Evolutionary conservation across 2,329 filamentous ascomycete species (phyloP), one percentile per base, ranked within the genome.

Genomic region (Arthrobotrys conoides): DNA sequence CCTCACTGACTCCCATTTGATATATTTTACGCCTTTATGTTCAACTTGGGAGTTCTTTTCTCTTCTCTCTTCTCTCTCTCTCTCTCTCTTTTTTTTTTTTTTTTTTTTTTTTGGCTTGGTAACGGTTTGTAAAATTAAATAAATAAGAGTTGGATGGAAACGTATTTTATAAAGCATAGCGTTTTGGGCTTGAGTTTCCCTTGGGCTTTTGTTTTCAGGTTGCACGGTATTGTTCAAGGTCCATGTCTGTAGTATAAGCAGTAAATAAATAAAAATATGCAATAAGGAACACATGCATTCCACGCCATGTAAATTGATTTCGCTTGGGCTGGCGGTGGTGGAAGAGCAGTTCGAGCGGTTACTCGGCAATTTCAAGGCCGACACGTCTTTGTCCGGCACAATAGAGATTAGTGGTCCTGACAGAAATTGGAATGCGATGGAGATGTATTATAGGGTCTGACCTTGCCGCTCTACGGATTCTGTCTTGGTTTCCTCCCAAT

Each of bases 401-500:
- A 2, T 20, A 14, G 0, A 27, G 27, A 5, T 67, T 10, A 67
- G 24, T 16, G n/a, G 33, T 27, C 6, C 38, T 12, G 5, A 5
- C 36, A 18, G 4, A 10, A 46, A 48, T 12, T n/a, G 3, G 64
- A 44, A 30, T 12, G 16, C 10, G 30, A 16, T 5, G 44, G 44
- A 1, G 44, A 20, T 27, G 20, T 33, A 41, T 5, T n/a, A 2
- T n/a, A n/a, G n/a, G n/a, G n/a, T 98, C 94, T 83, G 93, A 89
- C 85, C 93, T 87, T 8, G 96, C 96, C 68, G 92, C 92, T 86
- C 97, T 86, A 73, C 93, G 87, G 49, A 97, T 90, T 78, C 93
- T 88, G 86, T 98, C 94, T 83, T 90, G 88, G 85, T 96, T 90
- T 83, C 90, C 91, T 81, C 92, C 90, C 91, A 97, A 93, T 90